These are phyloP conservation scores for Saitozyma podzolica DNA, from an alignment of 768 basidiomycete species.

Conservation along the genomic window DNA sequence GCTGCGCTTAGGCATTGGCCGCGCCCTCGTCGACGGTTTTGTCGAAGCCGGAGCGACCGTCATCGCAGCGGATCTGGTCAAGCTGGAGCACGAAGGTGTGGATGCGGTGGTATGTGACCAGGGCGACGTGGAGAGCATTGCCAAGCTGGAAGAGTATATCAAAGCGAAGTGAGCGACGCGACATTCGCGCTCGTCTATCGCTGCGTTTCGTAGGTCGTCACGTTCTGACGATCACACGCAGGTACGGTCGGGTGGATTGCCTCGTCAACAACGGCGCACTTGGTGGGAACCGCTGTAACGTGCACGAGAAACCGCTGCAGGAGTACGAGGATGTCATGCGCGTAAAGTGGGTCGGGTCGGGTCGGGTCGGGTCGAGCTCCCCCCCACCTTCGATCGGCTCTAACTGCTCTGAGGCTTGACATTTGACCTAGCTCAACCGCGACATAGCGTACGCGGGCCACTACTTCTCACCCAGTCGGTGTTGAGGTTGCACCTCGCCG, in stretches of 20 bases:
- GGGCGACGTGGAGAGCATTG: slow-evolving; percentile 3
- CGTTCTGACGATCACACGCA: neutral
- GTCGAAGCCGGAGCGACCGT: slow-evolving; percentile 16
- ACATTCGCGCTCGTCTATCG: neutral
- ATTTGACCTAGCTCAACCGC: too few species aligned
- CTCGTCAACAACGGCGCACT: slow-evolving; percentile 22
- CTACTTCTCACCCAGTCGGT: slow-evolving; percentile 14
- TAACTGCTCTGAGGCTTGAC: neutral
- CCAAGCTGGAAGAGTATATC: slow-evolving; percentile 3
- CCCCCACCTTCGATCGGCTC: neutral
- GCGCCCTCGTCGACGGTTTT: slow-evolving; percentile 17
- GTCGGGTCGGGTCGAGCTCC: neutral
- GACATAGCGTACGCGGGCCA: slow-evolving; percentile 15
- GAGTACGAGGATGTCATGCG: slow-evolving; percentile 25
- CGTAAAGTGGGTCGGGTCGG: slow-evolving; percentile 34
- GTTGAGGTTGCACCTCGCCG: slow-evolving; percentile 14
- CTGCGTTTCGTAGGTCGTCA: neutral
- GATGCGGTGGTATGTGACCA: slow-evolving; percentile 10
- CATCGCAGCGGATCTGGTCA: slow-evolving; percentile 11
- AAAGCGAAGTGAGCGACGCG: slow-evolving; percentile 3
- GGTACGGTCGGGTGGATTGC: slow-evolving; percentile 17
- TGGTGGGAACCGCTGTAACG: slow-evolving; percentile 5
- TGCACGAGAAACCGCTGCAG: slow-evolving; percentile 15
- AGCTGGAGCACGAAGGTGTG: slow-evolving; percentile 2
- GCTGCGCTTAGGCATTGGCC: slow-evolving; percentile 12